Conservation (phyloP, 2,329 filamentous ascomycete species). For the Acephala macrosclerotiorum region DNA sequence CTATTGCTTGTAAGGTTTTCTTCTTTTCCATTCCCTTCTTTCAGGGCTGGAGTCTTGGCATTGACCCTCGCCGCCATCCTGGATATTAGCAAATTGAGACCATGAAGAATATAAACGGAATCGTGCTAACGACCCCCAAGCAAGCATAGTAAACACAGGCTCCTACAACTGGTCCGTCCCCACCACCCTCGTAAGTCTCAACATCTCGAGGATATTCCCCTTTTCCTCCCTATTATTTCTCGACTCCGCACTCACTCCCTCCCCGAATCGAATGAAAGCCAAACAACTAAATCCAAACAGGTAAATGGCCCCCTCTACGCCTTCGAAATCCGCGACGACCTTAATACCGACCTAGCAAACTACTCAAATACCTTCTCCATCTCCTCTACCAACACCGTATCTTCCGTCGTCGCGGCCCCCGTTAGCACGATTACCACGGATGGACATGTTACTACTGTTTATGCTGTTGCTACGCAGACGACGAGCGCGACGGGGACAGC, state of each 20-base stretch:
- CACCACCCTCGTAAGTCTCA: slow-evolving; percentile 19
- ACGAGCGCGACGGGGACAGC: neutral
- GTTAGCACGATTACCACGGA: slow-evolving; percentile 16
- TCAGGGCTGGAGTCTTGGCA: no score
- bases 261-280: no score
- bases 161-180: slow-evolving; percentile 37
- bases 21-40: neutral
- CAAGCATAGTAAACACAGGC: slow-evolving; percentile 33
- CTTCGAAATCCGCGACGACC: slow-evolving; percentile 39
- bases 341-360: slow-evolving; percentile 33
- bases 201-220: no score
- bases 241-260: no score
- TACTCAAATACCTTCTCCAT: slow-evolving; percentile 41
- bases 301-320: slow-evolving; percentile 32
- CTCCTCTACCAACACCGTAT: slow-evolving; percentile 32
- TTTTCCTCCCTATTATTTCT: no score
- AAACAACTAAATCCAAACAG: no score
- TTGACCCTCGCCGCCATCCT: neutral
- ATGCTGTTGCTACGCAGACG: neutral
- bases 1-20: slow-evolving; percentile 36
- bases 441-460: neutral
- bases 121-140: slow-evolving; percentile 16
- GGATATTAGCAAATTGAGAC: no score
- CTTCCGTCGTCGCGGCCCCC: neutral
- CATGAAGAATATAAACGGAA: no score